A percentile compares a stretch with the other conserved stretches of the same genome.
Conservation (phyloP, 169 alveolate species). For the Gregarina niphandrodes region DNA sequence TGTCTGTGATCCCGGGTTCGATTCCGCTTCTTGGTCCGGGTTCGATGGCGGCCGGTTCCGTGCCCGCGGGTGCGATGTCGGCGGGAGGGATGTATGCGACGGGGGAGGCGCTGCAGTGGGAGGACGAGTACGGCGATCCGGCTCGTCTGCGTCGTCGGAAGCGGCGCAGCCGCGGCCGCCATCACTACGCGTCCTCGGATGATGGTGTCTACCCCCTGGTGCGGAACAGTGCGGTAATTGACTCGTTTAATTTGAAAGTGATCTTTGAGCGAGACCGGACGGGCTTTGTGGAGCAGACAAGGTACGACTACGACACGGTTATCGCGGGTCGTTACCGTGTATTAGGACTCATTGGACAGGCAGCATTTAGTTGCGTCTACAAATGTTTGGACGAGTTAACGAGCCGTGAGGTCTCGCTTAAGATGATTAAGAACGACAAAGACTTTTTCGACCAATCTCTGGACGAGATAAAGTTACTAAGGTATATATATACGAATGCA, state of each 20-base stretch:
- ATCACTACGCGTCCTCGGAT: too few species aligned
- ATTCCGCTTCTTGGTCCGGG: too few species aligned
- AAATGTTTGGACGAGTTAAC: background rate
- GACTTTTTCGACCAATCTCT: slow-evolving; percentile 63
- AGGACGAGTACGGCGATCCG: too few species aligned
- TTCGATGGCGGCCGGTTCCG: too few species aligned
- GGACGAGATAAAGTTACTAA: slow-evolving; percentile 61
- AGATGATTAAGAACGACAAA: slow-evolving; percentile 71
- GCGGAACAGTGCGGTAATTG: slow-evolving; percentile 50
- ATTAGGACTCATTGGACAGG: slow-evolving; percentile 47
- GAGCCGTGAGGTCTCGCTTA: slow-evolving; percentile 38
- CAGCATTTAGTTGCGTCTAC: slow-evolving; percentile 29
- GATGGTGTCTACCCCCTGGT: too few species aligned
- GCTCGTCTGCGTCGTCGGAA: too few species aligned
- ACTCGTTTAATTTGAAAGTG: slow-evolving; percentile 54
- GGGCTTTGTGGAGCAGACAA: slow-evolving; percentile 65
- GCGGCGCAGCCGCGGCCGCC: too few species aligned
- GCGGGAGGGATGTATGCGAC: too few species aligned
- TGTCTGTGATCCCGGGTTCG: too few species aligned
- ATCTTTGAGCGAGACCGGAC: slow-evolving; percentile 63
- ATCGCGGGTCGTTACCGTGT: slow-evolving; percentile 62
- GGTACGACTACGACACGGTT: too few species aligned
- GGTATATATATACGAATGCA: slow-evolving; percentile 40
- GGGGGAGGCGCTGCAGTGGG: too few species aligned
- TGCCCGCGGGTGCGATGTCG: too few species aligned